Evolutionary conservation across 805 yeast genomes (phyloP), one percentile per base, ranked within the genome.

Genomic region (Yarrowia osloensis): DNA sequence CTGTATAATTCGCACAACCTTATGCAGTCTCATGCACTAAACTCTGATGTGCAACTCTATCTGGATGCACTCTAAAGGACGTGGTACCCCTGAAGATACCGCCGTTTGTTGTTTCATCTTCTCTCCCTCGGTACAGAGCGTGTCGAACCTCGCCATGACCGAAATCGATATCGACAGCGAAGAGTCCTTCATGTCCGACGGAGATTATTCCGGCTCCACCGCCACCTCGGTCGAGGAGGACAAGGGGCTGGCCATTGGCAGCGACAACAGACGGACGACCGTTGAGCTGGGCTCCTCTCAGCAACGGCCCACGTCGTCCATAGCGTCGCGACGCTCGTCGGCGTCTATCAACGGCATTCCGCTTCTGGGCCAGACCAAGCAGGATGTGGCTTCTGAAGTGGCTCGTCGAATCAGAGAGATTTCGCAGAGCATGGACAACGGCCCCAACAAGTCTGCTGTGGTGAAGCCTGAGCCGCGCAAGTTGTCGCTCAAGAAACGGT

Each of bases 331-430:
- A 21, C 49, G 65, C 7, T 29, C 31, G 4, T 29, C 54, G 3
- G 66, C 66, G 2, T 61, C 66, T 0, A 61, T 61, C 29, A 61
- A 61, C 24, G 66, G 66, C 17, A 44, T 61, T 7, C 66, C 66
- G 1, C 24, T 61, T 2, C 21, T 61, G 7, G 66, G 54, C 3
- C 52, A 61, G 31, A 31, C 66, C 40, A 46, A 44, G n/a, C 54
- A 61, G 33, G 66, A 61, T 12, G 54, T 61, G 6, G 66, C 66
- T 9, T 44, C 52, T 2, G 66, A 61, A 31, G 66, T 61, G 13
- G 66, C 66, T 6, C 29, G 54, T 1, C 66, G 66, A 2, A 61
- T 61, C 24, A 8, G 66, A 11, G 66, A 61, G 12, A 61, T 61
- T 19, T 61, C 66, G 5, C 52, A 40, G 37, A 9, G n/a, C n/a